phyloP scores from a whole-genome alignment of 176 grass and related monocot genomes.

The Zizania latifolia region DNA sequence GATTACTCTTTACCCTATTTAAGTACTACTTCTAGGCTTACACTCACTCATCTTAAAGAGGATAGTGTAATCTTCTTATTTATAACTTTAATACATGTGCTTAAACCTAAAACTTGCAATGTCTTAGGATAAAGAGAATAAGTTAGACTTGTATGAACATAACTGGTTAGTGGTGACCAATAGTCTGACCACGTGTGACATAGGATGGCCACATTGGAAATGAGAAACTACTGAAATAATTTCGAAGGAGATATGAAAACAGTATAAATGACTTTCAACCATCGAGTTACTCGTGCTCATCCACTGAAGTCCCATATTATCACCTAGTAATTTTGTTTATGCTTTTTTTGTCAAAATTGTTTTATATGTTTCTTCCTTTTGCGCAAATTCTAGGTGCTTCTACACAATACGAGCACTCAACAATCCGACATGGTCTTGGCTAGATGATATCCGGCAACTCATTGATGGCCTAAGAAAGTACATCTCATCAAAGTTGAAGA shows the following conservation, averaged over 20 bases:
- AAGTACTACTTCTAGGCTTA: too few relatives aligned
- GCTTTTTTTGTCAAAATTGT: background rate
- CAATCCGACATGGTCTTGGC: constrained; percentile 74
- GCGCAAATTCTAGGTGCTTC: constrained; percentile 59
- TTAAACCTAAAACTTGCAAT: too few relatives aligned
- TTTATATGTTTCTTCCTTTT: background rate
- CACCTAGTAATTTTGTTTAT: background rate
- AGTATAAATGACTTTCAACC: background rate
- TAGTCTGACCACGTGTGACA: too few relatives aligned
- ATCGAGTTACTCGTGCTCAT: background rate
- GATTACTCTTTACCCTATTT: too few relatives aligned
- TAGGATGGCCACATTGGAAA: background rate
- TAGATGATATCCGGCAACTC: constrained; percentile 54
- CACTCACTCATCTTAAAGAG: too few relatives aligned
- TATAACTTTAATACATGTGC: too few relatives aligned
- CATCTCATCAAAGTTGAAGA: constrained; percentile 39
- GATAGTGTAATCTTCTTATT: too few relatives aligned
- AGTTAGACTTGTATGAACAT: too few relatives aligned
- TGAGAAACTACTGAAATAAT: background rate
- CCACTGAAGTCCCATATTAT: background rate
- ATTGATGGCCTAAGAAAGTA: constrained; percentile 37
- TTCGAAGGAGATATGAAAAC: background rate
- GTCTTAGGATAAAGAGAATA: too few relatives aligned
- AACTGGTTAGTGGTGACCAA: background rate
- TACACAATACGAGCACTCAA: constrained; percentile 92